Evolutionary conservation across 2,329 filamentous ascomycete genomes (phyloP).

Genomic region (Clonostachys byssicola): DNA sequence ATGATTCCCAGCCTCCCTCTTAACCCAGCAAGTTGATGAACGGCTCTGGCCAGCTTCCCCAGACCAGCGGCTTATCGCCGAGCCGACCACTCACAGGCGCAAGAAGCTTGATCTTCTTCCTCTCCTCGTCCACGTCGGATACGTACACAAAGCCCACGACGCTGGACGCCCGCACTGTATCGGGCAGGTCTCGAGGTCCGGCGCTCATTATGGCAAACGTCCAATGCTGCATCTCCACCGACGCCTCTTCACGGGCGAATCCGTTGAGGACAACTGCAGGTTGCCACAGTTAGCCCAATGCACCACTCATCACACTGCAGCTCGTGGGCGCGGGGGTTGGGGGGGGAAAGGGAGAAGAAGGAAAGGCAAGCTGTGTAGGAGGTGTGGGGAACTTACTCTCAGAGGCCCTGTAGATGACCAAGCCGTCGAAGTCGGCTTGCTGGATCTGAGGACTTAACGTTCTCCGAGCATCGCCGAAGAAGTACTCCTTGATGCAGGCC

Average conservation of each 20-base stretch:
- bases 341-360: too few relatives aligned
- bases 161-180: conserved; percentile 72
- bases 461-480: conserved; percentile 77
- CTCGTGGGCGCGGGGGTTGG: conserved; percentile 1
- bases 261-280: conserved; percentile 17
- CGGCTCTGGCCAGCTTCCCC: conserved; percentile 84
- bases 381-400: conserved; percentile 3
- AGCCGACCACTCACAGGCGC: conserved; percentile 80
- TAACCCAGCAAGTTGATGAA: conserved; percentile 69
- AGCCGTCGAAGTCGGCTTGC: conserved; percentile 70
- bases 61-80: conserved; percentile 74
- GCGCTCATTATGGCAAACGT: conserved; percentile 83
- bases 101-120: conserved; percentile 74
- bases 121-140: conserved; percentile 82
- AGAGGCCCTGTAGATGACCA: conserved; percentile 58
- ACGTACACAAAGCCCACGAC: conserved; percentile 94
- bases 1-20: background rate
- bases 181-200: conserved; percentile 61
- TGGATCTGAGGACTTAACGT: conserved; percentile 86
- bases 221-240: conserved; percentile 70
- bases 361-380: conserved; percentile 8
- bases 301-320: background rate
- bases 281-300: conserved; percentile 10
- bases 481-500: conserved; percentile 83
- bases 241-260: conserved; percentile 62